Evolutionary conservation across 192 early-diverging fungal genomes (phyloP), one percentile per base, ranked within the genome.

Genomic region (Podila verticillata): DNA sequence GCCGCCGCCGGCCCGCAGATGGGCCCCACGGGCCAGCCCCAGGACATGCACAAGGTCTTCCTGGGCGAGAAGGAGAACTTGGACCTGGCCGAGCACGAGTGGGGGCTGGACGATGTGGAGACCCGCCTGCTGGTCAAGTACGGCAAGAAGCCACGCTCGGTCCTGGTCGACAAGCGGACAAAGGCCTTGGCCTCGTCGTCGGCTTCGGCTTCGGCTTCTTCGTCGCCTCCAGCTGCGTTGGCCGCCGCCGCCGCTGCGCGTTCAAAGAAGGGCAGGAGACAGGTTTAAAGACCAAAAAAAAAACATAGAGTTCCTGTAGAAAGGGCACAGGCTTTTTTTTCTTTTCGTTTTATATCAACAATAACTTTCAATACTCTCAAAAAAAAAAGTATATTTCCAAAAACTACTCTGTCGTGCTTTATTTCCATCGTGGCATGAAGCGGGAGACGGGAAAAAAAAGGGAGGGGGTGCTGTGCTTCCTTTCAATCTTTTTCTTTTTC

Each of bases 41-140:
- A 90, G 72, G 95, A 95, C 73, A 91, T 94, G 61, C 82, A 90
- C 75, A 97, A 97, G 85, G 81, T 94, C 72, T 96, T 96, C 70
- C 84, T 94, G 85, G 90, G 89, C 68, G 94, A 96, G 84, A 92
- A 93, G 72, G 97, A 98, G 80, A 94, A 90, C 63, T 83, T 97
- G 65, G 86, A 93, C 56, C 88, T 98, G 61, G 88, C 92, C 13
- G 87, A 91, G 72, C 93, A 96, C 83, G 87, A 91, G 65, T 95
- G 91, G 91, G 91, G 92, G 59, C 81, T 97, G 51, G 89, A 93
- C 7, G 91, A 89, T 73, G 84, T 97, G 20, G 95, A 97, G 78
- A 86, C 89, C 66, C 84, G 94, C 26, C 77, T 97, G 20, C 82
- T 98, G 51, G 87, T 89, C 68, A 93, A 94, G 73, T 95, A 94